Percentiles rank a stretch among this genome's conserved stretches.
These are phyloP conservation scores for Candida maltosa DNA, from an alignment of 805 yeast species.

Conservation along the genomic window DNA sequence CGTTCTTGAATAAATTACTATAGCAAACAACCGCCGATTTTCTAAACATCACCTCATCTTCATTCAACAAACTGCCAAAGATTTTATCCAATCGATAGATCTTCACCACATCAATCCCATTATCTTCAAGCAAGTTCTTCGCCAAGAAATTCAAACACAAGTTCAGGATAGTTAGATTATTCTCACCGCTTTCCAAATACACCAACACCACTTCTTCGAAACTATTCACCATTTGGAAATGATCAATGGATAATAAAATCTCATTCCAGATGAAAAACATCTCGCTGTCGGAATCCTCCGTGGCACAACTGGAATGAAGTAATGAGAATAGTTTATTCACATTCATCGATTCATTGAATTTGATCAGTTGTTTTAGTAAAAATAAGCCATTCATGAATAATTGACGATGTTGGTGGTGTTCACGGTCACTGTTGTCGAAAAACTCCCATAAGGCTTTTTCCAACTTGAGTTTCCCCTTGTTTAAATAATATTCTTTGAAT, in stretches of 20 bases:
- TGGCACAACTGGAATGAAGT: slow-evolving; percentile 1
- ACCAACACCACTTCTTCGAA: slow-evolving; percentile 5
- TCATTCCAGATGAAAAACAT: slow-evolving; percentile 7
- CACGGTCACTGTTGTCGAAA: slow-evolving; percentile 8
- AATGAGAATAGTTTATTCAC: slow-evolving; percentile 2
- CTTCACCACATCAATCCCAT: neutral
- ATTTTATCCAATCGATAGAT: slow-evolving; percentile 22
- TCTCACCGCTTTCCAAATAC: slow-evolving; percentile 4
- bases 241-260: slow-evolving; percentile 3
- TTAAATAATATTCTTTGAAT: slow-evolving; percentile 13
- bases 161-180: neutral
- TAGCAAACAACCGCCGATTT: slow-evolving; percentile 35
- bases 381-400: slow-evolving; percentile 31
- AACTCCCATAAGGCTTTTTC: slow-evolving; percentile 19
- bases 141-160: slow-evolving; percentile 7
- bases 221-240: too few species aligned
- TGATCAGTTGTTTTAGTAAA: slow-evolving; percentile 33
- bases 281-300: slow-evolving; percentile 3
- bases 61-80: slow-evolving; percentile 22
- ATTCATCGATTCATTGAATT: slow-evolving; percentile 15
- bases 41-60: slow-evolving; percentile 31
- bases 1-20: slow-evolving; percentile 27
- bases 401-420: slow-evolving; percentile 8
- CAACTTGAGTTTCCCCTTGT: slow-evolving; percentile 13
- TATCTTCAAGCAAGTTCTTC: slow-evolving; percentile 3